Evolutionary conservation across 768 basidiomycete species (phyloP).

Genomic region (Lactarius evosmus): DNA sequence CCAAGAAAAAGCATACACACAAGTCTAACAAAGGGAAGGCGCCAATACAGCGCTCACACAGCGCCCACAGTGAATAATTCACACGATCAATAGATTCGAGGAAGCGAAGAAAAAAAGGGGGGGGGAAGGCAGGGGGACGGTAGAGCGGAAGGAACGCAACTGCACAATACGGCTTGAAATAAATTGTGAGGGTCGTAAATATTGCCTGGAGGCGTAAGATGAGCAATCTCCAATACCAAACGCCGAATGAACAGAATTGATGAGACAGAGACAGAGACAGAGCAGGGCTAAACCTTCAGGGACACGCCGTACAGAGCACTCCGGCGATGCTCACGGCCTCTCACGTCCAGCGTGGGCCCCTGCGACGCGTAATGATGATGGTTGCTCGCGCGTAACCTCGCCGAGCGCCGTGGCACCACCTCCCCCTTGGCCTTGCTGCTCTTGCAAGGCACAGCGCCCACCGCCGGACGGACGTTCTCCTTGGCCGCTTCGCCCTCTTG

Average conservation of each 20-base stretch:
- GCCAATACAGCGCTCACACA: not conserved
- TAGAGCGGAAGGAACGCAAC: not conserved
- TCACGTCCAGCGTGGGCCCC: not conserved
- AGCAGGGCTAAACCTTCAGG: constrained; percentile 8
- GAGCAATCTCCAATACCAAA: constrained; percentile 18
- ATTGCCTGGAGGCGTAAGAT: constrained; percentile 21
- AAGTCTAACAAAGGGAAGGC: not conserved
- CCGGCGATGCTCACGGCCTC: constrained; percentile 9
- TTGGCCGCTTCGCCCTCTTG: constrained; percentile 19
- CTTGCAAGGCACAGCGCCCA: not conserved
- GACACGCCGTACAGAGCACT: constrained; percentile 12
- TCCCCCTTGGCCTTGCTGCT: constrained; percentile 13
- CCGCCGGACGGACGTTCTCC: constrained; percentile 26
- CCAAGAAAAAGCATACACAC: constrained; percentile 23
- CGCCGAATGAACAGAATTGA: constrained; percentile 1
- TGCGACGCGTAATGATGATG: not conserved
- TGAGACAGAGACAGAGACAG: constrained; percentile 1
- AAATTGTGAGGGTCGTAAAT: constrained; percentile 18
- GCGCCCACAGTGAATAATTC: not conserved
- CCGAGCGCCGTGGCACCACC: constrained; percentile 19
- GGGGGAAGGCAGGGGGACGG: not conserved
- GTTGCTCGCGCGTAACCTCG: constrained; percentile 19
- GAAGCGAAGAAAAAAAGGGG: not conserved
- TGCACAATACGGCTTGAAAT: constrained; percentile 9
- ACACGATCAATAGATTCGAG: not conserved